These are phyloP conservation scores for Phytophthora megakarya DNA, from an alignment of 352 stramenopile genomes.

Conservation along the genomic window DNA sequence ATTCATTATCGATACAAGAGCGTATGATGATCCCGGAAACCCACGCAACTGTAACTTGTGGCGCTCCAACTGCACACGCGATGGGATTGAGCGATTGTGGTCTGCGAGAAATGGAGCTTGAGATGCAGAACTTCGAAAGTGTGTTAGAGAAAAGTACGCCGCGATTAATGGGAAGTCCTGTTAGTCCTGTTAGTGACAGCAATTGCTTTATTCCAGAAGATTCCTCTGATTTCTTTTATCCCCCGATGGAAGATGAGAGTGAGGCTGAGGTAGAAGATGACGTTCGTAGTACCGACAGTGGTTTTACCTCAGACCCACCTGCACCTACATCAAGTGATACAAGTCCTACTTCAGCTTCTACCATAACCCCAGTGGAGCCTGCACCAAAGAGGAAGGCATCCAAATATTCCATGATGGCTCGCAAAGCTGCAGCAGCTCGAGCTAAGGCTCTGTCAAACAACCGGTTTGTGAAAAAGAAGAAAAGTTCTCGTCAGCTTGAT, in stretches of 20 bases:
- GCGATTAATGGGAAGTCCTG: constrained; percentile 33
- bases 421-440: constrained; percentile 62
- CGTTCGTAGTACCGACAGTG: constrained; percentile 26
- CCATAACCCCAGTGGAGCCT: constrained; percentile 20
- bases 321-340: constrained; percentile 12
- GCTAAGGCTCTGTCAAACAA: constrained; percentile 54
- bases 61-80: constrained; percentile 78
- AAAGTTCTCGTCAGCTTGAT: constrained; percentile 45
- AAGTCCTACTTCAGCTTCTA: constrained; percentile 16
- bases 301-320: constrained; percentile 23
- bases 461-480: constrained; percentile 49
- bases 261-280: constrained; percentile 51
- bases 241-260: constrained; percentile 50
- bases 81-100: constrained; percentile 79
- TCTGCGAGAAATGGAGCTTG: constrained; percentile 82
- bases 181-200: constrained; percentile 34
- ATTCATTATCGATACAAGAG: constrained; percentile 43
- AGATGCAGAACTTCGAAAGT: constrained; percentile 71
- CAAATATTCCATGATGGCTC: constrained; percentile 67
- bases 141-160: constrained; percentile 69
- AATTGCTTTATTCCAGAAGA: constrained; percentile 57
- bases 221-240: constrained; percentile 52
- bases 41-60: constrained; percentile 78
- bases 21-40: constrained; percentile 54
- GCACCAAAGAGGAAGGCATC: constrained; percentile 36